Evolutionary conservation across 192 early-diverging fungal species (phyloP).

Genomic region (Rhizophagus sp.): DNA sequence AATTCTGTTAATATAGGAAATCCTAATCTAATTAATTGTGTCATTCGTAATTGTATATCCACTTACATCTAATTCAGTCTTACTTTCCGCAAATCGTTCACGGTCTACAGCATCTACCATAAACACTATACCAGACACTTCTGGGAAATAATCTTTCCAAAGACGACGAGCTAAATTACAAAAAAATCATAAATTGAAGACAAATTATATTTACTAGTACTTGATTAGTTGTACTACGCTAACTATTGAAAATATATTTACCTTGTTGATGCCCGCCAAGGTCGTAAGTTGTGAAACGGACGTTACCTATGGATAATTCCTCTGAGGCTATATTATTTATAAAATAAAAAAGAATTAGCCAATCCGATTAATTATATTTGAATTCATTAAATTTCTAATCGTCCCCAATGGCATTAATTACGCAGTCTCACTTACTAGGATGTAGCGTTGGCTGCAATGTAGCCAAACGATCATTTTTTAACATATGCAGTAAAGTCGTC

Average conservation of each 20-base stretch:
- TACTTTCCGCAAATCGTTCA: constrained; percentile 83
- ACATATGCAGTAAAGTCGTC: constrained; percentile 98
- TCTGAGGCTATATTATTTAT: constrained; percentile 70
- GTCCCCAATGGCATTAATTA: neutral
- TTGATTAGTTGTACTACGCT: no score
- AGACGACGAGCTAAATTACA: constrained; percentile 79
- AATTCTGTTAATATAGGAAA: neutral
- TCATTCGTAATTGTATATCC: no score
- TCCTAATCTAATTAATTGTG: neutral
- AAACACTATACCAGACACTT: constrained; percentile 98
- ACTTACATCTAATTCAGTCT: constrained; percentile 91
- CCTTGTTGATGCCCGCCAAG: constrained; percentile 95
- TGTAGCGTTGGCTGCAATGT: constrained; percentile 94
- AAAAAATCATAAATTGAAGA: neutral
- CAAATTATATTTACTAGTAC: no score
- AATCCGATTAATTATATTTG: constrained; percentile 1
- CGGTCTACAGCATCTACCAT: constrained; percentile 91
- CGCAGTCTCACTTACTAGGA: constrained; percentile 71
- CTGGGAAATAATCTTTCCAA: constrained; percentile 99
- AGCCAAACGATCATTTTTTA: constrained; percentile 98
- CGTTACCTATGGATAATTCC: constrained; percentile 95
- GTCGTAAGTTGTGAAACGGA: constrained; percentile 98
- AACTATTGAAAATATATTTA: constrained; percentile 31
- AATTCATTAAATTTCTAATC: neutral
- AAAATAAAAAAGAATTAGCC: constrained; percentile 7